phyloP scores from a whole-genome alignment of 495 filamentous ascomycete genomes.

The Xylaria longipes region DNA sequence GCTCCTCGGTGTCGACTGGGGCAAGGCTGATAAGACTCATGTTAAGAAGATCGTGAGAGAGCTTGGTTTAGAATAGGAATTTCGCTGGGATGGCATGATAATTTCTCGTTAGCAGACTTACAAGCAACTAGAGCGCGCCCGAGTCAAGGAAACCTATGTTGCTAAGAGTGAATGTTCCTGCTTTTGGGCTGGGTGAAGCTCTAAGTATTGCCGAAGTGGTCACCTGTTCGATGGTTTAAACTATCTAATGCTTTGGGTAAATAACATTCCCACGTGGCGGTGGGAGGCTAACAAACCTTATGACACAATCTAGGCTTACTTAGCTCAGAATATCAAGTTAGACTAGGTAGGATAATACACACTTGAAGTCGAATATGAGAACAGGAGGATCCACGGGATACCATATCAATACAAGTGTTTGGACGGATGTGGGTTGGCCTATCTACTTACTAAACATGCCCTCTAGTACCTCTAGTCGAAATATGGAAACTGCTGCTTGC shows the following conservation, averaged over 20 bases:
- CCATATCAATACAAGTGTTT: background rate
- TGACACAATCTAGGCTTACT: background rate
- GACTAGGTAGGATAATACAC: background rate
- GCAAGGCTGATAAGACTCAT: constrained; percentile 45
- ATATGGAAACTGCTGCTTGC: background rate
- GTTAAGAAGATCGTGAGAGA: constrained; percentile 41
- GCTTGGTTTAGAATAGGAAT: constrained; percentile 39
- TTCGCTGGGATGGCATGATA: background rate
- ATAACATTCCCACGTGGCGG: background rate
- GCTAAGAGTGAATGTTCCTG: background rate
- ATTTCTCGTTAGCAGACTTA: background rate
- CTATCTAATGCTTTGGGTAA: background rate
- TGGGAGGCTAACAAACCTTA: background rate
- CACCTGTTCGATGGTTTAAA: background rate
- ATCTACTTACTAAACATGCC: background rate
- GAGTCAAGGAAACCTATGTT: background rate
- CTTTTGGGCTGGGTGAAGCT: background rate
- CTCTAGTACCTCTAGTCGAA: background rate
- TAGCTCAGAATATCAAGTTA: background rate
- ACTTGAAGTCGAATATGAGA: background rate
- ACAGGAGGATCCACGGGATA: background rate
- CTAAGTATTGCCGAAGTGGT: background rate
- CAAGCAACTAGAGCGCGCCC: background rate
- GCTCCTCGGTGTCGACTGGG: constrained; percentile 50
- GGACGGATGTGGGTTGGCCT: background rate